These are phyloP conservation scores for Gnaphalium uliginosum DNA, from an alignment of 129 eudicot species.

Conservation along the genomic window DNA sequence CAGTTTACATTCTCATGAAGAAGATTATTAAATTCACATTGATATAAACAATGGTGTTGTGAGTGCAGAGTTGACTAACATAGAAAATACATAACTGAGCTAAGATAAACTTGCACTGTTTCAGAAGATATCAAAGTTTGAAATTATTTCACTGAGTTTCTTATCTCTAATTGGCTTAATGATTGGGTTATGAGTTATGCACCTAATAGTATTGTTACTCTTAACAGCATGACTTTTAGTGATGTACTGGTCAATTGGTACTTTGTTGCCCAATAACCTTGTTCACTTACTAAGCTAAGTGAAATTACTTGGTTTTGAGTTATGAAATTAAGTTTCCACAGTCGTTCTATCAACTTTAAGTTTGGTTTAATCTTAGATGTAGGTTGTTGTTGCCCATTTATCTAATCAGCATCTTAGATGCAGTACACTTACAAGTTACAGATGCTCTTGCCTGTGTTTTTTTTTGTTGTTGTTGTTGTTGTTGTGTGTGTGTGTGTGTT, in stretches of 20 bases:
- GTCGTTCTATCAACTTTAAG: background rate
- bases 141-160: background rate
- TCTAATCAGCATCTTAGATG: background rate
- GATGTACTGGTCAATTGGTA: background rate
- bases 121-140: background rate
- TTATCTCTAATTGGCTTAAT: background rate
- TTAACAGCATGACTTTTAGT: background rate
- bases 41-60: background rate
- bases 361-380: background rate
- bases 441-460: background rate
- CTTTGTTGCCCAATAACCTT: background rate
- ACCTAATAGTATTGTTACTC: background rate
- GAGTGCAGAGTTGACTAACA: background rate
- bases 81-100: background rate
- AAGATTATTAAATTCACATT: background rate
- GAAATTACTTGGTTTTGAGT: background rate
- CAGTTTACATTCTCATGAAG: background rate
- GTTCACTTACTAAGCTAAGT: background rate
- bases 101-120: background rate
- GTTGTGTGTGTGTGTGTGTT: background rate
- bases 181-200: background rate
- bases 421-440: background rate
- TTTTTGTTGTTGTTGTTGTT: background rate
- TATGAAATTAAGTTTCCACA: background rate
- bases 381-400: background rate